These are phyloP conservation scores for Suillus cothurnatus DNA, from an alignment of 768 basidiomycete species.

Conservation along the genomic window DNA sequence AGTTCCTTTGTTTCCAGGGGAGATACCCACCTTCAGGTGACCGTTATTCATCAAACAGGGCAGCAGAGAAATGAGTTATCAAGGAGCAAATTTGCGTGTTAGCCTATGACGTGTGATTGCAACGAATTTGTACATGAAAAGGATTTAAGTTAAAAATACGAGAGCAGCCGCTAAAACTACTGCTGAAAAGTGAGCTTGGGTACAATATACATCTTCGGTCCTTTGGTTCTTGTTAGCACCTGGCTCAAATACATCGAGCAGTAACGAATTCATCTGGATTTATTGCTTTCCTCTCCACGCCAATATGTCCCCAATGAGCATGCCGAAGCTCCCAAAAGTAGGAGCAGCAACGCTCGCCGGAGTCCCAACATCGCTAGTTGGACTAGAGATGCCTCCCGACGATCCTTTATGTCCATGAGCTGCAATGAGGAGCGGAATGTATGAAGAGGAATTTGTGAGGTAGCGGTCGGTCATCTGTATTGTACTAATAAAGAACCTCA, in stretches of 20 bases:
- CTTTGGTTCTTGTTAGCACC: neutral
- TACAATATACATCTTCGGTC: neutral
- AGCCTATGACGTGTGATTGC: neutral
- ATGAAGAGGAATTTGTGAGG: constrained; percentile 84
- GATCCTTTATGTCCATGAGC: constrained; percentile 26
- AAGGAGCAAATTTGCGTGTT: neutral
- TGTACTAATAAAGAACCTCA: constrained; percentile 51
- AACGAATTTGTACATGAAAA: neutral
- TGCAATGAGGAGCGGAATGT: constrained; percentile 68
- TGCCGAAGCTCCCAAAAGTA: constrained; percentile 51
- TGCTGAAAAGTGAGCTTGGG: neutral
- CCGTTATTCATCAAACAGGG: no score
- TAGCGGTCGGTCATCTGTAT: constrained; percentile 83
- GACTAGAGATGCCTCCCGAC: constrained; percentile 19
- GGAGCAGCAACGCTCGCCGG: constrained; percentile 34
- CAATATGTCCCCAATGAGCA: constrained; percentile 36
- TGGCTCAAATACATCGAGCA: constrained; percentile 6
- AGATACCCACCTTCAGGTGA: no score
- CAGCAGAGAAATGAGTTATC: no score
- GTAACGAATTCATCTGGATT: constrained; percentile 13
- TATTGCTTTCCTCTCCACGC: constrained; percentile 30
- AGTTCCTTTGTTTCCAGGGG: no score
- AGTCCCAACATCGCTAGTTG: constrained; percentile 26
- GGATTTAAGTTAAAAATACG: neutral
- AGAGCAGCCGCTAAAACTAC: neutral